Percentiles rank a stretch among this genome's conserved stretches.
phyloP scores from a whole-genome alignment of 345 rosid species.

The Capsella bursapastoris region DNA sequence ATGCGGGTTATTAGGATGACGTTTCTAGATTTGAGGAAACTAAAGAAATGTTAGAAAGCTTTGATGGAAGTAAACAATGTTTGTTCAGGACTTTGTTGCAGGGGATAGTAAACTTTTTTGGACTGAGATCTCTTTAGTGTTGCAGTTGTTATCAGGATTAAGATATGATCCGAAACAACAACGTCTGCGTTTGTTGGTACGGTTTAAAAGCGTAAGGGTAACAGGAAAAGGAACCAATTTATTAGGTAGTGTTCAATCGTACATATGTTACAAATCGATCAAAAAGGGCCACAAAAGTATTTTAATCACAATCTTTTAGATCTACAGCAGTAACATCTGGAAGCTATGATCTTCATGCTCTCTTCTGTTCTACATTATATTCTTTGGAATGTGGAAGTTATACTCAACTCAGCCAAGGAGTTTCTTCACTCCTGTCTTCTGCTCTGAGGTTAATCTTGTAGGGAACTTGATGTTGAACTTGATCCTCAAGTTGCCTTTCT shows the following conservation, averaged over 20 bases:
- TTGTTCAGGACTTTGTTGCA: no score
- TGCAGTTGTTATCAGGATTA: no score
- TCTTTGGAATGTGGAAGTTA: neutral
- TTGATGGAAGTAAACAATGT: no score
- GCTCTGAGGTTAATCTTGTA: constrained; percentile 51
- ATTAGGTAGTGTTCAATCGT: constrained; percentile 4
- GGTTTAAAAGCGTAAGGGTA: neutral
- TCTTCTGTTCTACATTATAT: neutral
- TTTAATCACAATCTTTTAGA: constrained; percentile 13
- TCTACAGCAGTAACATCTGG: constrained; percentile 5
- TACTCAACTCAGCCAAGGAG: constrained; percentile 40
- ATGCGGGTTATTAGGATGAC: no score
- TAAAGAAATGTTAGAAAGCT: no score
- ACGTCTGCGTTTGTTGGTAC: neutral
- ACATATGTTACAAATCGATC: constrained; percentile 33
- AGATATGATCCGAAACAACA: no score
- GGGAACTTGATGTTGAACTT: constrained; percentile 71
- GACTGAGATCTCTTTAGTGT: no score
- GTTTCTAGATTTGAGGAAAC: no score
- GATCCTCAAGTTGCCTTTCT: constrained; percentile 60
- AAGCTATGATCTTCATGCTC: neutral
- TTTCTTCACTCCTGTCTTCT: constrained; percentile 58
- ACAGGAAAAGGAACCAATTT: neutral
- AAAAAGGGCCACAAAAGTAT: constrained; percentile 23
- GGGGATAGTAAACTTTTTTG: no score